Conservation (phyloP, 208 protist species). For the Lotmaria passim region DNA sequence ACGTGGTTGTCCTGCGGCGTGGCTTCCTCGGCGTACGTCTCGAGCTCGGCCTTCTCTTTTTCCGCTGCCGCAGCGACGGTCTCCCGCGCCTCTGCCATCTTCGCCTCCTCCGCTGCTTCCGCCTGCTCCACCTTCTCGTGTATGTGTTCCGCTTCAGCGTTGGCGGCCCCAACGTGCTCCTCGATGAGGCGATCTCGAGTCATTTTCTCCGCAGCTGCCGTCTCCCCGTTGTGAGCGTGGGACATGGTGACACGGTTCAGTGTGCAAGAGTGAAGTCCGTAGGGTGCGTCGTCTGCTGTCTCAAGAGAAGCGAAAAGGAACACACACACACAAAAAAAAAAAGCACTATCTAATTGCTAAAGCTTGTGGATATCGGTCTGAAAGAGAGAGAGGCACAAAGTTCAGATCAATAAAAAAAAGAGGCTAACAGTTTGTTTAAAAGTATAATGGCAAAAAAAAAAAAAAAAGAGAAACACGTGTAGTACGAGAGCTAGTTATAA, state of each 20-base stretch:
- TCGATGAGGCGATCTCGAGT: background rate
- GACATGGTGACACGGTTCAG: background rate
- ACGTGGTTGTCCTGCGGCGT: background rate
- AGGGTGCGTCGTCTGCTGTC: too few relatives aligned
- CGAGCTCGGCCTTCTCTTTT: background rate
- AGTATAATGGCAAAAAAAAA: too few relatives aligned
- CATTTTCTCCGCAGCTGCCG: background rate
- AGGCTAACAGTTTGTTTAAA: background rate
- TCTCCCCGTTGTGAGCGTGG: background rate
- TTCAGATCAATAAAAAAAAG: background rate
- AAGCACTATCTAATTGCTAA: too few relatives aligned
- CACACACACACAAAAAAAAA: too few relatives aligned
- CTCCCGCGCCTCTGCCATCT: background rate
- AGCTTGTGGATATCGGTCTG: too few relatives aligned
- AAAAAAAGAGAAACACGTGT: too few relatives aligned
- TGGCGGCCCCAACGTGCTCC: conserved; percentile 9
- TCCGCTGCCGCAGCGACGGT: background rate
- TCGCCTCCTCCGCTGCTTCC: conserved; percentile 14
- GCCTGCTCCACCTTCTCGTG: conserved; percentile 11
- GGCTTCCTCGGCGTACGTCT: background rate
- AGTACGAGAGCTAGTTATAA: too few relatives aligned
- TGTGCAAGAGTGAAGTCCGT: too few relatives aligned
- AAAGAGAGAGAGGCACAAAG: background rate
- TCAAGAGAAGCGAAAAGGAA: too few relatives aligned
- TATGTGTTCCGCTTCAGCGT: background rate